A percentile compares a stretch with the other conserved stretches of the same genome.
These are phyloP conservation scores for Alnus glutinosa DNA, from an alignment of 306 rosid species.

Conservation along the genomic window DNA sequence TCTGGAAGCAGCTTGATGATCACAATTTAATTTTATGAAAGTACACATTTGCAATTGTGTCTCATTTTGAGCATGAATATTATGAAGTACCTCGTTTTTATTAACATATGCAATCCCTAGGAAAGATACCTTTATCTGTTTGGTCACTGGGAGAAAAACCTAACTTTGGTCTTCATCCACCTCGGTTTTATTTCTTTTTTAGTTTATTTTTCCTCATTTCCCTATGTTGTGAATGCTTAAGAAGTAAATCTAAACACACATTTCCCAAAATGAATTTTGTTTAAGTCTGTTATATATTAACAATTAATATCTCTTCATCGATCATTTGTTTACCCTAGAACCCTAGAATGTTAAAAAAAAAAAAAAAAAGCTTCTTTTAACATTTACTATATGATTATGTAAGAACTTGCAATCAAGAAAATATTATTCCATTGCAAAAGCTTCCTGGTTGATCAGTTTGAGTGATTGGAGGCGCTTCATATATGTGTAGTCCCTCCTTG, in stretches of 20 bases:
- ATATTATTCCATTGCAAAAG: not conserved
- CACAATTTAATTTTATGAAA: not conserved
- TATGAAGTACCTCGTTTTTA: not conserved
- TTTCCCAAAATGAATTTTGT: not conserved
- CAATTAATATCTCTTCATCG: not conserved
- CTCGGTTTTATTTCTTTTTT: not conserved
- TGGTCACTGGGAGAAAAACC: not conserved
- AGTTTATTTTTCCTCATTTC: not conserved
- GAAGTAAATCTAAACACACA: not conserved
- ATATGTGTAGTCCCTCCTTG: not conserved
- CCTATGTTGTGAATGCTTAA: not conserved
- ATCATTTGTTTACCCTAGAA: not conserved
- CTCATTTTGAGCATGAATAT: not conserved
- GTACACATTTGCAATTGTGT: slow-evolving; percentile 1
- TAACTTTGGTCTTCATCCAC: not conserved
- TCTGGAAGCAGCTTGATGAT: not conserved
- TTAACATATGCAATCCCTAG: slow-evolving; percentile 9
- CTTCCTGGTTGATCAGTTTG: not conserved
- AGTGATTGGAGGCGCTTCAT: not conserved
- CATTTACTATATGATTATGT: not conserved
- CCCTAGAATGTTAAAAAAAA: not conserved
- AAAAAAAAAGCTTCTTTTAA: not conserved
- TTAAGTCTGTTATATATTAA: not conserved
- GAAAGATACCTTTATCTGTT: not conserved
- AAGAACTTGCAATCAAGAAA: not conserved